These are phyloP conservation scores for Petunia secreta DNA, from an alignment of 257 asterid species.

Conservation along the genomic window DNA sequence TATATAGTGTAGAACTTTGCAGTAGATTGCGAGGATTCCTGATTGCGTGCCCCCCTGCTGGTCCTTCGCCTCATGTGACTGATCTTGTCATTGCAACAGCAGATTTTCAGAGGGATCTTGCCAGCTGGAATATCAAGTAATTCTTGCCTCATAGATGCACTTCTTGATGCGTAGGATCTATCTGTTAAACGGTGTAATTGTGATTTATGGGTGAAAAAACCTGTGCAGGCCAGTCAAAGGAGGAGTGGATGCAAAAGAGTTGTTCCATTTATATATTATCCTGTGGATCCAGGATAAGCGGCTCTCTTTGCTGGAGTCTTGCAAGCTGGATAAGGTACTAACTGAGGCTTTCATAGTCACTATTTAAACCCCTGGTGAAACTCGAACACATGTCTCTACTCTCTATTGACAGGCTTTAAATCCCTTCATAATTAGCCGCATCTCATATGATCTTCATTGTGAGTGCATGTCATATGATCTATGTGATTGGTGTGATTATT, in stretches of 20 bases:
- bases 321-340: slow-evolving; percentile 55
- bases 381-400: not conserved
- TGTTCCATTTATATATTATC: slow-evolving; percentile 56
- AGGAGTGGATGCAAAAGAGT: slow-evolving; percentile 59
- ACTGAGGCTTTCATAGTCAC: not conserved
- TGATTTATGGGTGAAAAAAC: not conserved
- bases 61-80: slow-evolving; percentile 56
- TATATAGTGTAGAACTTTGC: slow-evolving; percentile 60
- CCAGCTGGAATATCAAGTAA: slow-evolving; percentile 57
- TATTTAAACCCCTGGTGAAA: not conserved
- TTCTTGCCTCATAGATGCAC: slow-evolving; percentile 11
- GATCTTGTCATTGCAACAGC: slow-evolving; percentile 60
- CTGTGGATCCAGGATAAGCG: slow-evolving; percentile 60
- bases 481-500: slow-evolving; percentile 7
- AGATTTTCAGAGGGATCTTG: slow-evolving; percentile 58
- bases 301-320: slow-evolving; percentile 51
- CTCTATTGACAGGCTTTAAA: not conserved
- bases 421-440: not conserved
- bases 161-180: slow-evolving; percentile 11
- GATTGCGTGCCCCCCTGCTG: slow-evolving; percentile 60
- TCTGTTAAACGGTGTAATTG: slow-evolving; percentile 14
- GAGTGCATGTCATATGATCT: not conserved
- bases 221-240: slow-evolving; percentile 53
- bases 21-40: slow-evolving; percentile 59
- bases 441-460: not conserved